Evolutionary conservation across 257 asterid species (phyloP).

Genomic region (Fraxinus quadrangulata): DNA sequence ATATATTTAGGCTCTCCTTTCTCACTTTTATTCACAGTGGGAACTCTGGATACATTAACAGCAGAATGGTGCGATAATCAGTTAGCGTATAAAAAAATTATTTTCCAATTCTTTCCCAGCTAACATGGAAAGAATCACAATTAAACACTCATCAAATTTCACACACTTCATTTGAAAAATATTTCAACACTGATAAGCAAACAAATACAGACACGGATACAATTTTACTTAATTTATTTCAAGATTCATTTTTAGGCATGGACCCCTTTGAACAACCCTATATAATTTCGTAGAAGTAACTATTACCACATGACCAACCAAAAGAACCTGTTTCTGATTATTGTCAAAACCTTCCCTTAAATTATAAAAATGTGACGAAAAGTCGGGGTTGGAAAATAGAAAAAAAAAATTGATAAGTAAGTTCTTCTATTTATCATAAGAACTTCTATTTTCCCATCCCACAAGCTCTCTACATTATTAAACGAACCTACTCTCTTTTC

Average conservation of each 20-base stretch:
- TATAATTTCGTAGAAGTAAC: neutral
- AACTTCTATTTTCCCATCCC: neutral
- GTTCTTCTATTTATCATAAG: neutral
- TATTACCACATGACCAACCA: neutral
- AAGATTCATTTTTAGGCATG: slow-evolving; percentile 7
- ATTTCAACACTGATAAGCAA: neutral
- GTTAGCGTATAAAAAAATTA: slow-evolving; percentile 1
- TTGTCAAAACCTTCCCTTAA: neutral
- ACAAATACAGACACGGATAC: slow-evolving; percentile 1
- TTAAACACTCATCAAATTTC: neutral
- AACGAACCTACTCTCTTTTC: neutral
- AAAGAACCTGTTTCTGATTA: neutral
- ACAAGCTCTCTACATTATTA: neutral
- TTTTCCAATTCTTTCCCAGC: neutral
- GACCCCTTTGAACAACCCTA: neutral
- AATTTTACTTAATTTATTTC: neutral
- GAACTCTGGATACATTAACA: slow-evolving; percentile 52
- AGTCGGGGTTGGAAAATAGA: neutral
- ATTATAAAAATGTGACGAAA: neutral
- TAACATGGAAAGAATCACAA: slow-evolving; percentile 15
- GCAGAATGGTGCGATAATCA: slow-evolving; percentile 15
- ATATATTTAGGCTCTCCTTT: slow-evolving; percentile 76
- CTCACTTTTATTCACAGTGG: slow-evolving; percentile 57
- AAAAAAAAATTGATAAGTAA: neutral
- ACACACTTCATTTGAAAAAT: slow-evolving; percentile 8